Base-by-base conservation (phyloP, 139 green algal genomes). In the Coelastrella sp. region DNA sequence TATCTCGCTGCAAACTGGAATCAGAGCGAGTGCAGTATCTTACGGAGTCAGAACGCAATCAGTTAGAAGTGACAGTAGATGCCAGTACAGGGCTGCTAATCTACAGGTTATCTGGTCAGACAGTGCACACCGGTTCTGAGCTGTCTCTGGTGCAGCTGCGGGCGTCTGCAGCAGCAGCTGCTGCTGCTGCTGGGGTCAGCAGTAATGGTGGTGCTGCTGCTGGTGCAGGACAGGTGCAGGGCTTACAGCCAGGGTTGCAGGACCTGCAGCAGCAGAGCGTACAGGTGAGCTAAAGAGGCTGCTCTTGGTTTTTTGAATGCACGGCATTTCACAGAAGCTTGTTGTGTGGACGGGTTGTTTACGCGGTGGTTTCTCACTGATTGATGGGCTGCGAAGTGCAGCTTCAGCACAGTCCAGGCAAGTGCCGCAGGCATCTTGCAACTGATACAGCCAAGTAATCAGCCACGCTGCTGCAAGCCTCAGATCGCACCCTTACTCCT, bases 21-120 rank as follows among this genome's bases (percentile, higher is more conserved):
- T 65, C 47, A 3, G 90, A 96, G 88, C 76, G 85, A n/a, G 93
- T 96, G 80, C 84, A 87, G 19, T 96, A 96, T 90, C 91, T 94
- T 7, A 93, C 89, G 8, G 79, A 89, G 0, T 54, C 89, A 4
- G 93, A 95, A 90, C 86, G 92, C 3, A 61, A 90, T 5, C 78
- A 92, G 65, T 85, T 93, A 47, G 92, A 94, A 71, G 91, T 94
- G 20, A 92, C 90, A n/a, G 89, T 95, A 17, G 89, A 94, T 23
- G 54, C 75, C 17, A 71, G 84, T 8, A 89, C 88, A 5, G 80
- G 93, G 60, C 79, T 94, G 84, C 66, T 91, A 78, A 32, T 87
- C 32, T 95, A 94, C 77, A 90, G 85, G 64, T 81, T 83, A 10
- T 90, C 89, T 32, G 90, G 93, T 5, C 60, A 88, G 22, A 73